Base-by-base conservation (phyloP, 1,284 basidiomycete genomes). In the Malassezia vespertilionis region DNA sequence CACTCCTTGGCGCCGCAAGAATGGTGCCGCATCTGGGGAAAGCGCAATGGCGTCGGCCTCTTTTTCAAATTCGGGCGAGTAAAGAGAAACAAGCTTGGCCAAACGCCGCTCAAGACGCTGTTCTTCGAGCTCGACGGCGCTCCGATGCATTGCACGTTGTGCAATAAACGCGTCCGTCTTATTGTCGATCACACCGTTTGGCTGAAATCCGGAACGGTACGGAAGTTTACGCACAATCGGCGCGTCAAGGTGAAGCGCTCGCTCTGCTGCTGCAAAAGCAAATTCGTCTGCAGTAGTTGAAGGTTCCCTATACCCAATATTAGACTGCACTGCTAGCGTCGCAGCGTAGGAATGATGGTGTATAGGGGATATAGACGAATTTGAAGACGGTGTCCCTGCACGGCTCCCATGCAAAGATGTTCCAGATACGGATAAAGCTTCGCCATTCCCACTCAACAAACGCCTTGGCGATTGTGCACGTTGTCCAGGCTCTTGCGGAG, bases 61-160 rank as follows among this genome's bases (percentile, higher is more conserved):
- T 36, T 5, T 17, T 9, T 18, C 22, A 11, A 42, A 36, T 1
- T 11, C 35, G 0, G 33, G 24, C 5, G 28, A 43, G 20, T 48
- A 36, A 12, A 45, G 42, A 2, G 15, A 8, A 8, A 35, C 27
- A 17, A 58, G 50, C 38, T 67, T 67, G 2, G 54, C 61, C 8
- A 67, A 46, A 12, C 64, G 41, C 10, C 64, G 48, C 47, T 63
- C 57, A 56, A 67, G 58, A 15, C 64, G 51, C 45, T 67, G 60
- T 28, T 53, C 58, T 34, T 65, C 57, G 43, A 65, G 53, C 35
- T 64, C 60, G 11, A 60, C 55, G 32, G 52, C 36, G 20, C 48
- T 46, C 7, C 52, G 30, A 0, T 37, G 32, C 21, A 51, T 52
- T 11, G 44, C 40, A 18, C 61, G 41, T 31, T 43, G 26, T 31